Evolutionary conservation across 495 filamentous ascomycete genomes (phyloP).

Genomic region (Staphylotrichum tortipilum): DNA sequence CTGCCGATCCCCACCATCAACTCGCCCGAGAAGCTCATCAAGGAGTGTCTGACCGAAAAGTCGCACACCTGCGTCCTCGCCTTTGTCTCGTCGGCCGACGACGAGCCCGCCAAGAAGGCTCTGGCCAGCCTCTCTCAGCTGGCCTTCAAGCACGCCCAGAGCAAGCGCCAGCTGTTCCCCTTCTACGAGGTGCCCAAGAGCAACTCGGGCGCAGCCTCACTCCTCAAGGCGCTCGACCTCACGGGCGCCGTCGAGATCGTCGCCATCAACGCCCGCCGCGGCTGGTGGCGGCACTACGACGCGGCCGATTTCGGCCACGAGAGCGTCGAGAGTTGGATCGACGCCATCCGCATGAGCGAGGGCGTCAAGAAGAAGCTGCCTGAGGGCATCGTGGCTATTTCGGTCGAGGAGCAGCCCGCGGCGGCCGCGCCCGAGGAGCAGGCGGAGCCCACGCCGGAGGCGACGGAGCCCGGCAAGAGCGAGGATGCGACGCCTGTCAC

Average conservation of each 20-base stretch:
- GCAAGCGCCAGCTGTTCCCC: constrained; percentile 64
- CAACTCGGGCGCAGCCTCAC: constrained; percentile 47
- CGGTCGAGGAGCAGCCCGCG: constrained; percentile 38
- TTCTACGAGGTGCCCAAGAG: constrained; percentile 63
- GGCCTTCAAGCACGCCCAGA: constrained; percentile 58
- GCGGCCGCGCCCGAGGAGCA: constrained; percentile 31
- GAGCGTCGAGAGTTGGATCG: constrained; percentile 75
- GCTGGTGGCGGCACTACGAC: constrained; percentile 73
- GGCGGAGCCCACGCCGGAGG: constrained; percentile 31
- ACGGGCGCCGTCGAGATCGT: constrained; percentile 54
- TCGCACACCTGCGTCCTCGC: constrained; percentile 81
- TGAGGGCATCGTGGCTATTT: constrained; percentile 56
- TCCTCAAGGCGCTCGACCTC: constrained; percentile 57
- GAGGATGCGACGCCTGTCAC: constrained; percentile 27
- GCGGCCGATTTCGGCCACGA: constrained; percentile 47
- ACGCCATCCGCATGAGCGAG: constrained; percentile 79
- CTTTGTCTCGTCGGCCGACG: constrained; percentile 51
- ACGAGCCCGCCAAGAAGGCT: constrained; percentile 48
- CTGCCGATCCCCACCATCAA: constrained; percentile 44
- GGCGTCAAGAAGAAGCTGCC: constrained; percentile 73
- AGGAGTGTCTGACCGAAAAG: constrained; percentile 65
- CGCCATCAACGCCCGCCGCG: constrained; percentile 72
- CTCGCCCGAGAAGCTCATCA: constrained; percentile 47
- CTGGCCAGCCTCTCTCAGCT: constrained; percentile 64
- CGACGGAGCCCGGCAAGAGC: constrained; percentile 21